Evolutionary conservation across 1,284 basidiomycete genomes (phyloP).

Genomic region (Meira miltonrushii): DNA sequence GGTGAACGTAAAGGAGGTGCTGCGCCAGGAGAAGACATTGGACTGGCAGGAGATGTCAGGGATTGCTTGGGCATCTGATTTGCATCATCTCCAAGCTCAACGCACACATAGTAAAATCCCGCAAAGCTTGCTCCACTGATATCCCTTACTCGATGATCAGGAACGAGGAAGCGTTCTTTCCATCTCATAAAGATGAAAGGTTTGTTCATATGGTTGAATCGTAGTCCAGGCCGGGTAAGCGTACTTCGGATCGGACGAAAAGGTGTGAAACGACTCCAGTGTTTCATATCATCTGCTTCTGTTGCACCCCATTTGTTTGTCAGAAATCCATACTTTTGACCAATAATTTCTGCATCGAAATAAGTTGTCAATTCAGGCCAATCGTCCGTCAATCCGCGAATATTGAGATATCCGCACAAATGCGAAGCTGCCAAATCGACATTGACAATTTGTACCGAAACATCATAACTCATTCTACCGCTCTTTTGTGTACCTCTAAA

Average conservation of each 20-base stretch:
- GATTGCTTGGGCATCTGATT: background rate
- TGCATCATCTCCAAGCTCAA: slow-evolving; percentile 59
- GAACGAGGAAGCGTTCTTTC: slow-evolving; percentile 93
- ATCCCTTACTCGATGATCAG: slow-evolving; percentile 84
- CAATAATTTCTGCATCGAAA: slow-evolving; percentile 51
- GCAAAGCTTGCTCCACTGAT: slow-evolving; percentile 91
- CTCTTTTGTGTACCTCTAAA: slow-evolving; percentile 46
- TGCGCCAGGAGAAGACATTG: background rate
- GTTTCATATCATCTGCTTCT: slow-evolving; percentile 43
- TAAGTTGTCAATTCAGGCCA: slow-evolving; percentile 52
- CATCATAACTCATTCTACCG: slow-evolving; percentile 44
- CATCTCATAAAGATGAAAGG: slow-evolving; percentile 77
- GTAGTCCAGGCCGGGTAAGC: slow-evolving; percentile 24
- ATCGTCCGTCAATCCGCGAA: slow-evolving; percentile 48
- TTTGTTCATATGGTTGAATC: slow-evolving; percentile 39
- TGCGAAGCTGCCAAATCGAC: slow-evolving; percentile 43
- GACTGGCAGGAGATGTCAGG: background rate
- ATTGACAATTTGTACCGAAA: slow-evolving; percentile 44
- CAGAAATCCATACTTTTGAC: slow-evolving; percentile 34
- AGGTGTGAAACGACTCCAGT: slow-evolving; percentile 43
- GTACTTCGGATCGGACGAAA: slow-evolving; percentile 29
- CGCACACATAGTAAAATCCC: slow-evolving; percentile 74
- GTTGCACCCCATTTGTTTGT: slow-evolving; percentile 49
- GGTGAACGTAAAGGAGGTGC: background rate
- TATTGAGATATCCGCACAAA: slow-evolving; percentile 49